phyloP scores from a whole-genome alignment of 352 stramenopile genomes.

The Lagenidium giganteum region DNA sequence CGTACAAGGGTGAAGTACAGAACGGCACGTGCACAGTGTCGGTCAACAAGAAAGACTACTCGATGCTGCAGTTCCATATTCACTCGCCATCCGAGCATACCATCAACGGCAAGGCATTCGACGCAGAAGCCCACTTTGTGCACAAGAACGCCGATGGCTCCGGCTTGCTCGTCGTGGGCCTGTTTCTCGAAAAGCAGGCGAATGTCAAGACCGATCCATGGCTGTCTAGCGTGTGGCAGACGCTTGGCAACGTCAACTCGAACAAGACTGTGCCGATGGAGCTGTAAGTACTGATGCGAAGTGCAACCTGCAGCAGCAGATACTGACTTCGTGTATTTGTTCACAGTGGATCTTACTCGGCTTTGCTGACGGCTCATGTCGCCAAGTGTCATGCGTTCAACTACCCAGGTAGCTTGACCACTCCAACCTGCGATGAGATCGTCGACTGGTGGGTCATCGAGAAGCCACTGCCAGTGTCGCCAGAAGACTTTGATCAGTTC shows the following conservation, averaged over 20 bases:
- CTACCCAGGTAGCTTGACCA: conserved; percentile 64
- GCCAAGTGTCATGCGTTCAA: too few relatives aligned
- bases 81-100: conserved; percentile 34
- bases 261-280: too few relatives aligned
- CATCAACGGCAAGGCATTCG: conserved; percentile 23
- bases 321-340: too few relatives aligned
- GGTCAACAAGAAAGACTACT: conserved; percentile 23
- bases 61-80: conserved; percentile 27
- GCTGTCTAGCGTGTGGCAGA: too few relatives aligned
- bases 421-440: conserved; percentile 39
- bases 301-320: too few relatives aligned
- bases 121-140: conserved; percentile 36
- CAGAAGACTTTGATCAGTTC: conserved; percentile 25
- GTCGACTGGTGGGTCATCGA: conserved; percentile 66
- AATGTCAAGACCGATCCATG: too few relatives aligned
- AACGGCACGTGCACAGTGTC: conserved; percentile 1
- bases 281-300: too few relatives aligned
- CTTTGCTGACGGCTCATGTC: too few relatives aligned
- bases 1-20: conserved; percentile 16
- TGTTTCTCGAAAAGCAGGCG: too few relatives aligned
- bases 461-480: conserved; percentile 37
- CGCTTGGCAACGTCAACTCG: too few relatives aligned
- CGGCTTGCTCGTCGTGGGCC: too few relatives aligned
- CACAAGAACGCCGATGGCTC: conserved; percentile 21
- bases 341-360: too few relatives aligned